Evolutionary conservation across 1,139 yeast genomes (phyloP).

Genomic region (Kurtzmaniella quercitrusa): DNA sequence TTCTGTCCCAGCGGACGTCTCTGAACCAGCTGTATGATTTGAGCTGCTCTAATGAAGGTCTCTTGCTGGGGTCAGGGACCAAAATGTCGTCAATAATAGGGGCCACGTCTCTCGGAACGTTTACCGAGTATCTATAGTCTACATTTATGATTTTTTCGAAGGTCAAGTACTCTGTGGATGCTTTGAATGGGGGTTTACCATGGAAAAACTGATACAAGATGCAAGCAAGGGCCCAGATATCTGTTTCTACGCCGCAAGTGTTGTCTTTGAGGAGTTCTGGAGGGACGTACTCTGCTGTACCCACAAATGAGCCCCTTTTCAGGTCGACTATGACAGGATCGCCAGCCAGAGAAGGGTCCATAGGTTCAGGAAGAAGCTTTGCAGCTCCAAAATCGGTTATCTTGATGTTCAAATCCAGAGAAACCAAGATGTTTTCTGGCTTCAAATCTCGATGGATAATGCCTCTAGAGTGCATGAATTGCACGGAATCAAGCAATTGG

Average conservation of each 20-base stretch:
- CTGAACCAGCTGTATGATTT: slow-evolving; percentile 36
- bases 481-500: slow-evolving; percentile 84
- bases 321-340: too few relatives aligned
- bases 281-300: slow-evolving; percentile 69
- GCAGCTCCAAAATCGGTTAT: slow-evolving; percentile 99
- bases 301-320: slow-evolving; percentile 71
- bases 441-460: slow-evolving; percentile 92
- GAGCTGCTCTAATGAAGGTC: slow-evolving; percentile 33
- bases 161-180: slow-evolving; percentile 88
- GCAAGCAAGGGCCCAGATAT: slow-evolving; percentile 97
- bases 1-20: slow-evolving; percentile 40
- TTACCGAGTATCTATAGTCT: slow-evolving; percentile 77
- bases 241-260: slow-evolving; percentile 81
- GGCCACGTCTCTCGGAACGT: slow-evolving; percentile 53
- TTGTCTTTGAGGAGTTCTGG: slow-evolving; percentile 88
- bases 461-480: slow-evolving; percentile 78
- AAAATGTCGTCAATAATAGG: slow-evolving; percentile 69
- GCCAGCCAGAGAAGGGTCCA: too few relatives aligned
- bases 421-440: slow-evolving; percentile 88
- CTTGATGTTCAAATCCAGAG: slow-evolving; percentile 74
- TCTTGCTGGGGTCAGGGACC: slow-evolving; percentile 37
- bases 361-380: slow-evolving; percentile 47
- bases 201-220: slow-evolving; percentile 89
- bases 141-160: slow-evolving; percentile 87
- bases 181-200: slow-evolving; percentile 95